Base-by-base conservation (phyloP, 1,139 yeast species). In the Debaryomycetaceae sp. region DNA sequence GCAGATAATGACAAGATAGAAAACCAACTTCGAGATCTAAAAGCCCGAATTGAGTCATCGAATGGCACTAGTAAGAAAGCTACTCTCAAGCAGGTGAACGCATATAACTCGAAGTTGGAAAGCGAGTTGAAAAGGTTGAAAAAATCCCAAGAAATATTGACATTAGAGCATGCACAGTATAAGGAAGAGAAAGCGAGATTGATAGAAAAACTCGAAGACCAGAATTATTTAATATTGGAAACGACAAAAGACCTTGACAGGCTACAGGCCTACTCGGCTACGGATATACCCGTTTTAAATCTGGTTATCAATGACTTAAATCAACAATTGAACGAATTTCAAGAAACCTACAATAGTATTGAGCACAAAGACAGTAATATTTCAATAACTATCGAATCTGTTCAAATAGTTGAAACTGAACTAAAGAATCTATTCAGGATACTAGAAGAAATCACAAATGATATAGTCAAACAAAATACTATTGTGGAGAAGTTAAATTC, bases 151-250 rank as follows among this genome's bases (percentile, higher is more conserved):
- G 90, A 86, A 53, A 65, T 72, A 22, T 65, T 87, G 41, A 76
- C 86, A 0, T 63, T 71, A n/a, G 90, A 86, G 52, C 89, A 87
- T 58, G 72, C 76, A 30, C 77, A 75, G 41, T 87, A 87, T 62
- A 85, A 82, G 59, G 68, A 72, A 24, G 84, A 83, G 46, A 88
- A 87, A 56, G 68, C 71, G 17, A 65, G 78, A 36, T 61, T 87
- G 44, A 74, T 84, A 30, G 76, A 77, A 40, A 77, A 80, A 48
- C 59, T 80, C 3, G 83, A 82, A 49, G 84, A 81, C 53, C 74
- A 74, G 42, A 76, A 75, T 46, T 76, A 75, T 40, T 55, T 80
- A 39, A 70, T 83, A 11, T 66, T 77, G 34, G 89, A 83, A 49
- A 65, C 80, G 4, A 78, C 76, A 45, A 78, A 78, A 44, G 85